A percentile compares a stretch with the other conserved stretches of the same genome.
phyloP scores from a whole-genome alignment of 1,284 basidiomycete species.

The Cronartium quercuum region DNA sequence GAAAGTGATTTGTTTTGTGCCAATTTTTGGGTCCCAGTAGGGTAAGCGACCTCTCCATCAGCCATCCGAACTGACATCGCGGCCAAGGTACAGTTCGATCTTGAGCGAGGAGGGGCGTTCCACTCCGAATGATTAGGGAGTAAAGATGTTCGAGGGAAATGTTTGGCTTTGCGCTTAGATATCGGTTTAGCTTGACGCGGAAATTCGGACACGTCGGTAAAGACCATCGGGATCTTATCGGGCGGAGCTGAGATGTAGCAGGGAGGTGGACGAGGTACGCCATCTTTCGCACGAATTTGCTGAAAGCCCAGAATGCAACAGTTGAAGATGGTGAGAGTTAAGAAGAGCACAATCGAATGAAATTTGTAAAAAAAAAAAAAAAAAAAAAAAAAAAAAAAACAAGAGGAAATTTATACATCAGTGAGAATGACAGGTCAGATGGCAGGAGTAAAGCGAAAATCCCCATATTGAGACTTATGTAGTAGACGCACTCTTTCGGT shows the following conservation, averaged over 20 bases:
- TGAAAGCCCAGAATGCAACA: background rate
- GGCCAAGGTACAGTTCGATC: constrained; percentile 27
- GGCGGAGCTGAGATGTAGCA: constrained; percentile 13
- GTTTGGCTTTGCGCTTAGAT: constrained; percentile 23
- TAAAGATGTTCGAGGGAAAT: constrained; percentile 27
- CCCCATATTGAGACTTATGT: background rate
- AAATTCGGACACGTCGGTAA: constrained; percentile 32
- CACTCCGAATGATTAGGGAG: constrained; percentile 15
- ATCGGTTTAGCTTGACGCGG: constrained; percentile 30
- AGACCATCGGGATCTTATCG: constrained; percentile 27
- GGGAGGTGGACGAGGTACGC: constrained; percentile 14
- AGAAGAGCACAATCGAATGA: background rate
- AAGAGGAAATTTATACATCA: too few relatives aligned
- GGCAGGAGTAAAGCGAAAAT: too few relatives aligned
- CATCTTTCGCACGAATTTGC: constrained; percentile 28
- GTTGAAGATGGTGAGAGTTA: background rate
- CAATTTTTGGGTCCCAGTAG: background rate
- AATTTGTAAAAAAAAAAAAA: too few relatives aligned
- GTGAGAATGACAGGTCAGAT: too few relatives aligned
- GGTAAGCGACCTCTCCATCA: background rate
- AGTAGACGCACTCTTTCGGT: constrained; percentile 6
- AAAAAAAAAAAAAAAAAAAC: too few relatives aligned
- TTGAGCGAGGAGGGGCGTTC: background rate
- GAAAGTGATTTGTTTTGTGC: background rate
- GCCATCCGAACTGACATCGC: constrained; percentile 1